These are phyloP conservation scores for Epichloe baconii DNA, from an alignment of 2,329 filamentous ascomycete species.

Conservation along the genomic window DNA sequence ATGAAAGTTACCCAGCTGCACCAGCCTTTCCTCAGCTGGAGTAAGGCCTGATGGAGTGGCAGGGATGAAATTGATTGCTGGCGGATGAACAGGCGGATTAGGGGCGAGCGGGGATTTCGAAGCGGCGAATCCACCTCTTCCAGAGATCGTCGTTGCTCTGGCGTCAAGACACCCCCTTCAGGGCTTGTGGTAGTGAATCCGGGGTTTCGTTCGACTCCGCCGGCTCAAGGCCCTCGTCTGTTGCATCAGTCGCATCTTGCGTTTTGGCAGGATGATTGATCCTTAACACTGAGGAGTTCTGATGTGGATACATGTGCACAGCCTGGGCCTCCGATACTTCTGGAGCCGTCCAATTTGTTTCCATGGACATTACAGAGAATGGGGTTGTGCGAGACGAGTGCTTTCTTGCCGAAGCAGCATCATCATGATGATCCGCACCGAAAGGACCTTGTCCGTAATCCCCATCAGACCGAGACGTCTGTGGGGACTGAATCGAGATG, in stretches of 20 bases:
- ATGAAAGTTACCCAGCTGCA: conserved; percentile 40
- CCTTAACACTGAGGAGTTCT: conserved; percentile 50
- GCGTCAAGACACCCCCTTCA: conserved; percentile 33
- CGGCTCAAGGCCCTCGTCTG: conserved; percentile 12
- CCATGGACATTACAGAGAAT: conserved; percentile 48
- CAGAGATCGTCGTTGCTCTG: conserved; percentile 33
- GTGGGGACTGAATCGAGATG: not conserved
- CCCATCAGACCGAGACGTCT: conserved; percentile 1
- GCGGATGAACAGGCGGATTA: conserved; percentile 30
- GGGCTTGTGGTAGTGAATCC: conserved; percentile 26
- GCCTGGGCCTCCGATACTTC: conserved; percentile 51
- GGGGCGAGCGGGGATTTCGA: conserved; percentile 49
- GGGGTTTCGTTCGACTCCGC: conserved; percentile 16
- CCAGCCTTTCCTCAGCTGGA: conserved; percentile 38
- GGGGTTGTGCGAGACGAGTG: conserved; percentile 45
- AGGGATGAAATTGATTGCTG: conserved; percentile 45
- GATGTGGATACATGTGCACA: conserved; percentile 49
- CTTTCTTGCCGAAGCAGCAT: conserved; percentile 38
- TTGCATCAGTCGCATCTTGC: conserved; percentile 29
- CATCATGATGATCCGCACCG: conserved; percentile 38
- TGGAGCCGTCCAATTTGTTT: conserved; percentile 47
- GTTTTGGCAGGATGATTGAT: conserved; percentile 42
- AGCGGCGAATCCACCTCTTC: conserved; percentile 48
- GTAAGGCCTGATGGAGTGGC: conserved; percentile 49
- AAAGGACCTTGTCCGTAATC: conserved; percentile 14